Base-by-base conservation (phyloP, 2,329 filamentous ascomycete species). In the Colletotrichum costaricense region DNA sequence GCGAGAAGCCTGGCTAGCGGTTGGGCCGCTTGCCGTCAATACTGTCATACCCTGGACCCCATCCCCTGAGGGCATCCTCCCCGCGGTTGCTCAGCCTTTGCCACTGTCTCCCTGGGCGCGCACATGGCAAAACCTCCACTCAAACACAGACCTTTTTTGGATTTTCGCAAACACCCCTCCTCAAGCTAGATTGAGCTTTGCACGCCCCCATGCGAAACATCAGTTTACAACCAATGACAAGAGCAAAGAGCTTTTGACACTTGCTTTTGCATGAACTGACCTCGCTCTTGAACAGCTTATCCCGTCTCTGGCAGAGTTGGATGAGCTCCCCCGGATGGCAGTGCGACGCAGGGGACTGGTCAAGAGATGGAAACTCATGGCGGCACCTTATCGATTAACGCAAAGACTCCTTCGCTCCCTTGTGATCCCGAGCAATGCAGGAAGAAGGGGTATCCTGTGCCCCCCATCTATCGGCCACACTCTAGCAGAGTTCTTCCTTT, bases 381-480 rank as follows among this genome's bases (percentile, higher is more conserved):
- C 71, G 73, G 71, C 67, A 71, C 57, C 71, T 74, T 71, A 67
- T 71, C 71, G 66, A 74, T 74, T 69, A 66, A 62, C 68, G 63
- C 68, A 63, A 58, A 72, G 72, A 68, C 63, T 59, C 49, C 28
- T 38, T 57, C 58, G 33, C 58, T 63, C 57, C 69, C 57, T 63
- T 38, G 38, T 63, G 72, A 68, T 72, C 63, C 63, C 52, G 52
- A 68, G 42, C 49, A 70, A 71, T 69, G 73, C 64, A 24, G 52
- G 59, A 69, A 42, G 60, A 69, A 56, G 49, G 73, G 73, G 62
- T 65, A 65, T 69, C 69, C 69, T 69, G 69, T 55, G 19, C 56
- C 24, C 46, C 38, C 65, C 63, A 67, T 73, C 54, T 71, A 73
- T 71, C 67, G 56, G 60, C 33, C 70, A 70, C 70, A 24, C 14